Percentiles rank a stretch among this genome's conserved stretches.
Evolutionary conservation across 805 yeast genomes (phyloP).

Genomic region (Saccharomyces eubayanus): DNA sequence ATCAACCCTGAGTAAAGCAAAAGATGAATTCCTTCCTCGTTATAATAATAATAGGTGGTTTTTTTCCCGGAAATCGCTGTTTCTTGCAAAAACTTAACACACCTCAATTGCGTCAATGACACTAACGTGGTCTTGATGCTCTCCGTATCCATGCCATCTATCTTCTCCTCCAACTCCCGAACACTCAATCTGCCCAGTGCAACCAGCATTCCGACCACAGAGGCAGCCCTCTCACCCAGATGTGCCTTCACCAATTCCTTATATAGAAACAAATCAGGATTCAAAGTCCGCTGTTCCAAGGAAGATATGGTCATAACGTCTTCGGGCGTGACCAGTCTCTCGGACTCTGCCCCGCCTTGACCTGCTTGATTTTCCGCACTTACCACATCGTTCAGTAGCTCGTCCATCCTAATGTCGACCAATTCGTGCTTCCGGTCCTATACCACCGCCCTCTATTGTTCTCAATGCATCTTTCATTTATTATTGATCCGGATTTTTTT

Average conservation of each 20-base stretch:
- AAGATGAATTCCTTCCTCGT: slow-evolving; percentile 54
- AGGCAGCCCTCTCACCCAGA: slow-evolving; percentile 68
- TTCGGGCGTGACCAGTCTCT: not conserved
- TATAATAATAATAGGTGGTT: slow-evolving; percentile 45
- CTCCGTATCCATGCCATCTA: slow-evolving; percentile 39
- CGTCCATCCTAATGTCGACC: not conserved
- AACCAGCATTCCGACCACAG: slow-evolving; percentile 50
- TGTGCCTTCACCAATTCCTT: slow-evolving; percentile 44
- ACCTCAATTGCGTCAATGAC: slow-evolving; percentile 68
- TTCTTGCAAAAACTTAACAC: slow-evolving; percentile 60
- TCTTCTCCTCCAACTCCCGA: slow-evolving; percentile 40
- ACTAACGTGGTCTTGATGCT: slow-evolving; percentile 61
- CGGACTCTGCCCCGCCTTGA: not conserved
- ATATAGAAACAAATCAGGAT: slow-evolving; percentile 54
- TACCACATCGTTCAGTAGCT: not conserved
- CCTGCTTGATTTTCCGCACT: not conserved
- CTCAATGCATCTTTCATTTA: not conserved
- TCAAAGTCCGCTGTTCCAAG: slow-evolving; percentile 42
- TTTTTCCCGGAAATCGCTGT: slow-evolving; percentile 20
- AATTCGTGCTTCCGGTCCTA: not conserved
- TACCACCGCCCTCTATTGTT: not conserved
- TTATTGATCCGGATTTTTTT: not conserved
- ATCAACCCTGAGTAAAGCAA: slow-evolving; percentile 74
- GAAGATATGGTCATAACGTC: slow-evolving; percentile 16
- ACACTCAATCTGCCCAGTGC: slow-evolving; percentile 60